Percentiles rank a stretch among this genome's conserved stretches.
These are phyloP conservation scores for Thecaphora thlaspeos DNA, from an alignment of 1,284 basidiomycete species.

Conservation along the genomic window DNA sequence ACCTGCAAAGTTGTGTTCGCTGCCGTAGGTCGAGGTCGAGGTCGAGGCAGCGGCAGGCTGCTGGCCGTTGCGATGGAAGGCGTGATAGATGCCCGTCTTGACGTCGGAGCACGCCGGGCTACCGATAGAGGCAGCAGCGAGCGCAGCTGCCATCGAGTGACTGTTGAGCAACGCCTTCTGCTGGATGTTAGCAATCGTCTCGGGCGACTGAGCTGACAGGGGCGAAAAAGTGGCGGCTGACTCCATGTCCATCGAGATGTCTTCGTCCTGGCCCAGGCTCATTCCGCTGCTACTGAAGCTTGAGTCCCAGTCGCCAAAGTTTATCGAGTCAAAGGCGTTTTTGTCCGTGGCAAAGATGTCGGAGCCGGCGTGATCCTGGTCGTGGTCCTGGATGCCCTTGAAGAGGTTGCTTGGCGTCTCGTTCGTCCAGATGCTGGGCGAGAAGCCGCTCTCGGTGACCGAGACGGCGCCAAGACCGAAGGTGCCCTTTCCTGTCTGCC, in stretches of 20 bases:
- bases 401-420: constrained; percentile 8
- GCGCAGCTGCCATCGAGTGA: not conserved
- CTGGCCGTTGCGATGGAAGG: not conserved
- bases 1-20: constrained; percentile 19
- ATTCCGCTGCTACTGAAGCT: constrained; percentile 11
- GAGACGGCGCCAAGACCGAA: not conserved
- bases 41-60: constrained; percentile 3
- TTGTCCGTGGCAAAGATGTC: not conserved
- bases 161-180: not conserved
- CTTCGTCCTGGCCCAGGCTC: constrained; percentile 13
- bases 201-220: constrained; percentile 27
- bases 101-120: constrained; percentile 30
- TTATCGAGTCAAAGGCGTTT: constrained; percentile 15
- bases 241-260: constrained; percentile 37
- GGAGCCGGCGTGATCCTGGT: constrained; percentile 5
- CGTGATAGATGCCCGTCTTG: constrained; percentile 19
- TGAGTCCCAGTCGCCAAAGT: constrained; percentile 26
- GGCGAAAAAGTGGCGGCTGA: constrained; percentile 32
- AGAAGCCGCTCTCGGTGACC: constrained; percentile 5
- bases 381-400: constrained; percentile 1
- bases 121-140: not conserved
- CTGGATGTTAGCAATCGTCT: constrained; percentile 2
- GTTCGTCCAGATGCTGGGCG: constrained; percentile 29
- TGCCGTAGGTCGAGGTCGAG: constrained; percentile 5
- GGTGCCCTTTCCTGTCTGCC: not conserved